A percentile compares a stretch with the other conserved stretches of the same genome.
phyloP scores from a whole-genome alignment of 495 filamentous ascomycete genomes.

The Opeltia flavorubescens region DNA sequence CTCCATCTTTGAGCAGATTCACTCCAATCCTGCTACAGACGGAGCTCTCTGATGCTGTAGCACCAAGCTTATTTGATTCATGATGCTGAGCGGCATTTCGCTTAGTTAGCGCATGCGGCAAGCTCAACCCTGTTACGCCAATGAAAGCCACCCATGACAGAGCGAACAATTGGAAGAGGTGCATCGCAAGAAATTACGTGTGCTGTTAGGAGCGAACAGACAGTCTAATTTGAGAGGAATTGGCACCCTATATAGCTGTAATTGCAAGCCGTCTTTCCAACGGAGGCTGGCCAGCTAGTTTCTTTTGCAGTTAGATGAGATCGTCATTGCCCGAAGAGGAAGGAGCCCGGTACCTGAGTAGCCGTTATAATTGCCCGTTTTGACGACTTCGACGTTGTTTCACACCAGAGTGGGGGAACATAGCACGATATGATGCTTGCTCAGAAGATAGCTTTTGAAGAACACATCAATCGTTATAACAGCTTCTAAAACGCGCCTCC shows the following conservation, averaged over 20 bases:
- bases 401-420: too few relatives aligned
- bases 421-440: too few relatives aligned
- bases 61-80: conserved; percentile 40
- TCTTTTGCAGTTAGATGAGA: too few relatives aligned
- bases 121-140: neutral
- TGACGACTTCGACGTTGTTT: too few relatives aligned
- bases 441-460: neutral
- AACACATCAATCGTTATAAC: neutral
- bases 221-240: too few relatives aligned
- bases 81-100: conserved; percentile 5
- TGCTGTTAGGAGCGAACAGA: too few relatives aligned
- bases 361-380: too few relatives aligned
- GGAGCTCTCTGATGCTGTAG: conserved; percentile 64
- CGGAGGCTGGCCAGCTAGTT: too few relatives aligned
- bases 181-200: neutral
- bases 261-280: too few relatives aligned
- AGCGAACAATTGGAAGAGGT: neutral
- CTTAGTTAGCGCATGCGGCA: neutral
- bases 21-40: conserved; percentile 67
- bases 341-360: neutral
- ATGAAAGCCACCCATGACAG: neutral
- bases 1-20: conserved; percentile 51
- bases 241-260: too few relatives aligned
- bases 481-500: neutral
- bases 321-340: neutral